Evolutionary conservation across 768 basidiomycete genomes (phyloP), one percentile per base, ranked within the genome.

Genomic region (Agaricus sinodeliciosus): DNA sequence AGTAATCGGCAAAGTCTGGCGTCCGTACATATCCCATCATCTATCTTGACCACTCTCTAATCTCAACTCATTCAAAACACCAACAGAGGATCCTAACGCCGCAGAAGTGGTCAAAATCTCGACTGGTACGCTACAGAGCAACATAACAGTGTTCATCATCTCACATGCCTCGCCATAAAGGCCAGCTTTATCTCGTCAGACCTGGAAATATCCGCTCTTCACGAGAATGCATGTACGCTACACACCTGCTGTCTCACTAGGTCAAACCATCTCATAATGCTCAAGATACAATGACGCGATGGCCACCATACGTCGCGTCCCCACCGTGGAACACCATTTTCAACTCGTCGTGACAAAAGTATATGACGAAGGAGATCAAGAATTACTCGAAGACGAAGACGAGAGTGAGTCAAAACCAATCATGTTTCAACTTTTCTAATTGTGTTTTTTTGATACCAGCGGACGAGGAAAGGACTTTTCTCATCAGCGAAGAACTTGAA

Each of bases 281-380:
- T 12, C 63, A 44, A 98, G 95, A 63, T 98, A 90, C 69, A 93
- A 91, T 58, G 94, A 96, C 59, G 94, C 94, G 4, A 94, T 96
- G 74, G 87, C 88, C 9, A 93, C 94, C 19, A 87, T 99, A 64
- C 83, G 96, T 51, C 82, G 94, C 54, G 82, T 88, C 43, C 82
- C 87, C 28, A 75, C 82, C 1, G 63, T 87, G 41, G 89, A 80
- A 58, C 90, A 83, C 75, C 84, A 82, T 68, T 90, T 86, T 65
- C 90, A 97, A 66, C 79, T 99, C 9, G 94, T 96, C 9, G 84
- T 97, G 49, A 96, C 94, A n/a, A 78, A 94, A 55, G 94, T 96
- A 1, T 98, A 90, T 63, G 93, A 98, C 60, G 95, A 98, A 57
- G 96, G 93, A 2, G 94, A 98, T 64, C 93, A 95, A 67, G 89